Conservation (phyloP, 2,329 filamentous ascomycete species). For the Colletotrichum viniferum region DNA sequence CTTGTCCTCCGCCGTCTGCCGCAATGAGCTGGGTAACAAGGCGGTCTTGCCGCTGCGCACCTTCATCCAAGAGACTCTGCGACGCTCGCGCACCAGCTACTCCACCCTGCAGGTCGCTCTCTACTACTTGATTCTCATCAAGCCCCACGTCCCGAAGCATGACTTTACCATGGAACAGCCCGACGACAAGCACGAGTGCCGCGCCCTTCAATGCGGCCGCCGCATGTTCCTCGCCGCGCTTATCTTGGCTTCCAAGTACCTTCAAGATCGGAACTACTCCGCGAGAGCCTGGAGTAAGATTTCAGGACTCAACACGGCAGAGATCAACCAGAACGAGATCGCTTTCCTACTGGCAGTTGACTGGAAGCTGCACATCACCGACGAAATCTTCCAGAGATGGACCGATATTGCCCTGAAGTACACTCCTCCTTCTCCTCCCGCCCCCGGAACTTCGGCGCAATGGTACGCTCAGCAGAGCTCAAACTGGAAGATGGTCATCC, state of each 20-base stretch:
- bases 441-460: constrained; percentile 52
- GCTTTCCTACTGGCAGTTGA: constrained; percentile 87
- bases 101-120: constrained; percentile 96
- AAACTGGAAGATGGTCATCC: constrained; percentile 64
- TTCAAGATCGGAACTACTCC: constrained; percentile 98
- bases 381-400: constrained; percentile 89
- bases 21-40: constrained; percentile 73
- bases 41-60: constrained; percentile 87
- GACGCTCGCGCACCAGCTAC: constrained; percentile 94
- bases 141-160: constrained; percentile 80
- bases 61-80: constrained; percentile 97
- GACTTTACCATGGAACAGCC: constrained; percentile 89
- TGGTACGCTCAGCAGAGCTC: constrained; percentile 49
- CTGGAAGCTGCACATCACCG: constrained; percentile 94
- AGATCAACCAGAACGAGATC: constrained; percentile 98
- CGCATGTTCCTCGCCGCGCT: constrained; percentile 97
- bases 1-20: constrained; percentile 79
- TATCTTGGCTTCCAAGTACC: constrained; percentile 95
- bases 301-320: constrained; percentile 87
- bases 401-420: constrained; percentile 89
- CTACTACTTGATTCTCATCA: constrained; percentile 95
- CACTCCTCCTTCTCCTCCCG: constrained; percentile 68
- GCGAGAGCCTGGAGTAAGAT: constrained; percentile 99
- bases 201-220: constrained; percentile 90
- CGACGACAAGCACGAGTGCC: constrained; percentile 71